phyloP scores from a whole-genome alignment of 306 rosid species.

The Sindora glabra region DNA sequence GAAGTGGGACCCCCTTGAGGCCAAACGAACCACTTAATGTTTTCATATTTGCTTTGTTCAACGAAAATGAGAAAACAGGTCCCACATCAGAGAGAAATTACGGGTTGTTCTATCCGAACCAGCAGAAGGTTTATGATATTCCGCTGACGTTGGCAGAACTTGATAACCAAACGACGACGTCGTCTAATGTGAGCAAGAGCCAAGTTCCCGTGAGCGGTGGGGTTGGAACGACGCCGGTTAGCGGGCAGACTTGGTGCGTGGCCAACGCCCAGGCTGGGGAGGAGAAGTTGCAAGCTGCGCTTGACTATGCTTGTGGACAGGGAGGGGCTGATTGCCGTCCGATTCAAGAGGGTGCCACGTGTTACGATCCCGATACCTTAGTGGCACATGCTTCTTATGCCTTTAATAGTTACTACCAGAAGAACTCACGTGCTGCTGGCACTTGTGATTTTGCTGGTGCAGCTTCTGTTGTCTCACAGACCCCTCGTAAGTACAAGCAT shows the following conservation, averaged over 20 bases:
- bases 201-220: slow-evolving; percentile 19
- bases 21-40: slow-evolving; percentile 39
- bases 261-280: slow-evolving; percentile 37
- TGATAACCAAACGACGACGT: not conserved
- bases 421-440: slow-evolving; percentile 50
- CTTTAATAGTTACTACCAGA: slow-evolving; percentile 77
- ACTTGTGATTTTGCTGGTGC: slow-evolving; percentile 72
- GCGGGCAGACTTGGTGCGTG: slow-evolving; percentile 68
- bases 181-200: slow-evolving; percentile 25
- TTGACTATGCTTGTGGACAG: slow-evolving; percentile 75
- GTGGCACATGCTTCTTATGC: slow-evolving; percentile 93
- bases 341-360: slow-evolving; percentile 57
- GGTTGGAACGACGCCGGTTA: not conserved
- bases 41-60: slow-evolving; percentile 62
- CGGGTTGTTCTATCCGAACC: slow-evolving; percentile 62
- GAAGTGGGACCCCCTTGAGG: slow-evolving; percentile 58
- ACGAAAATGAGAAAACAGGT: slow-evolving; percentile 62
- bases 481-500: slow-evolving; percentile 48
- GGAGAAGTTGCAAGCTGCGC: slow-evolving; percentile 43
- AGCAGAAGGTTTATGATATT: slow-evolving; percentile 54
- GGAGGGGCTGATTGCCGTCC: slow-evolving; percentile 82
- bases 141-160: slow-evolving; percentile 23
- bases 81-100: slow-evolving; percentile 81
- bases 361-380: slow-evolving; percentile 58
- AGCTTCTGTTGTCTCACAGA: slow-evolving; percentile 56